A percentile compares a stretch with the other conserved stretches of the same genome.
These are phyloP conservation scores for Fusarium brevicatenulatum DNA, from an alignment of 2,329 filamentous ascomycete species.

Conservation along the genomic window DNA sequence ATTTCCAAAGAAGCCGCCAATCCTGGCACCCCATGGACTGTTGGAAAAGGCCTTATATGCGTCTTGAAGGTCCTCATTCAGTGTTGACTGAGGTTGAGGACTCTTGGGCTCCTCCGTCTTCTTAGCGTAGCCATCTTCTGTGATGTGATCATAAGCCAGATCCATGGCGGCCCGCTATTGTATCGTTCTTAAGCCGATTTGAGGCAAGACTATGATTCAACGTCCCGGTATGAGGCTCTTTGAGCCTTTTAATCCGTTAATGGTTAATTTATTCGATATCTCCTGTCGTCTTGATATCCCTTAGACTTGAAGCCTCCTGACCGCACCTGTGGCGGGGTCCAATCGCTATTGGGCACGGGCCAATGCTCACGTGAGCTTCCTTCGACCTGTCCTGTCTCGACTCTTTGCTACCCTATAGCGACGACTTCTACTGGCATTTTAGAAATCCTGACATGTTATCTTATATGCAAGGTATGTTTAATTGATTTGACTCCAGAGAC, in stretches of 20 bases:
- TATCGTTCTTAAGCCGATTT: conserved; percentile 1
- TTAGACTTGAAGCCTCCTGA: conserved; percentile 38
- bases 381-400: no score
- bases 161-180: conserved; percentile 71
- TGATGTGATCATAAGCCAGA: conserved; percentile 95
- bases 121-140: conserved; percentile 79
- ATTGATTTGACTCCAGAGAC: accelerated
- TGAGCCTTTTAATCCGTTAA: conserved; percentile 1
- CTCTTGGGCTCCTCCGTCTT: conserved; percentile 57
- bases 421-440: no score
- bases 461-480: no score
- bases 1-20: conserved; percentile 88
- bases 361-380: conserved; percentile 33
- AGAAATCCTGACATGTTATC: background rate
- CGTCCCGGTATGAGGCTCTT: background rate
- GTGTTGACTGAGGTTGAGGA: conserved; percentile 60
- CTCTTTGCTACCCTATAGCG: background rate
- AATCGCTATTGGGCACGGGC: conserved; percentile 35
- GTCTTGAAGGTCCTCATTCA: conserved; percentile 92
- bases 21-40: conserved; percentile 88
- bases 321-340: conserved; percentile 35
- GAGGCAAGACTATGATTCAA: background rate
- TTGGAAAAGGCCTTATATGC: conserved; percentile 93
- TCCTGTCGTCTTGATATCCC: conserved; percentile 27
- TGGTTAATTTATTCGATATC: conserved; percentile 21